Conservation (phyloP, 2,329 filamentous ascomycete species). For the Calcarisporium arbuscula region DNA sequence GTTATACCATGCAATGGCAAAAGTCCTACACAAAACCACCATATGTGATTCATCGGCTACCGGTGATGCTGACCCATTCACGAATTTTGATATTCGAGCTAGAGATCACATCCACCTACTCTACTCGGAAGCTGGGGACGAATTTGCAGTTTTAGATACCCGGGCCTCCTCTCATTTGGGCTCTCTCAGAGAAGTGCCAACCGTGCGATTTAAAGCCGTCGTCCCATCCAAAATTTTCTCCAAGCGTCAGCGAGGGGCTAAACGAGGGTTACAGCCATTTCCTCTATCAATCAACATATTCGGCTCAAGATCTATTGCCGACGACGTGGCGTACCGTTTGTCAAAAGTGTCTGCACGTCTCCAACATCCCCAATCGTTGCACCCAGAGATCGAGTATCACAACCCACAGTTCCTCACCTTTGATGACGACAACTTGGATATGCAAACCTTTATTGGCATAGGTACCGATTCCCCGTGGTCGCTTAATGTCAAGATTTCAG, state of each 20-base stretch:
- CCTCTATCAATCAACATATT: conserved; percentile 31
- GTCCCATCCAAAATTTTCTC: conserved; percentile 8
- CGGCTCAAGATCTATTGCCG: conserved; percentile 17
- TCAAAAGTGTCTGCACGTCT: conserved; percentile 25
- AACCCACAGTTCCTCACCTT: conserved; percentile 6
- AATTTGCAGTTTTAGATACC: conserved; percentile 3
- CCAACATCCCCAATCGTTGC: conserved; percentile 23
- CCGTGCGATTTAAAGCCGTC: conserved; percentile 8
- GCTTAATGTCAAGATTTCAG: too few species aligned
- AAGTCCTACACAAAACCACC: neutral
- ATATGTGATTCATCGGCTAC: too few species aligned
- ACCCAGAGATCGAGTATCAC: conserved; percentile 2
- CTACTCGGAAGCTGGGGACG: neutral
- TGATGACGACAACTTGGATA: neutral
- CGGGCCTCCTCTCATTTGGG: neutral
- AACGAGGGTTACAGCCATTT: conserved; percentile 20
- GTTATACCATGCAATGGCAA: too few species aligned
- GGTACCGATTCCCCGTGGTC: neutral
- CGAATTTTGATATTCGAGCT: neutral
- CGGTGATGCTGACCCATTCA: neutral
- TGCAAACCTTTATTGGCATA: neutral
- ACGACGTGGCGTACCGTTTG: conserved; percentile 19
- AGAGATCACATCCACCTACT: neutral
- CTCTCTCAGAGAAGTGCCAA: neutral
- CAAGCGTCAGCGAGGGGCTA: conserved; percentile 17